Evolutionary conservation across 164 flowering plant genomes (phyloP).

Genomic region (Brasenia schreberi): DNA sequence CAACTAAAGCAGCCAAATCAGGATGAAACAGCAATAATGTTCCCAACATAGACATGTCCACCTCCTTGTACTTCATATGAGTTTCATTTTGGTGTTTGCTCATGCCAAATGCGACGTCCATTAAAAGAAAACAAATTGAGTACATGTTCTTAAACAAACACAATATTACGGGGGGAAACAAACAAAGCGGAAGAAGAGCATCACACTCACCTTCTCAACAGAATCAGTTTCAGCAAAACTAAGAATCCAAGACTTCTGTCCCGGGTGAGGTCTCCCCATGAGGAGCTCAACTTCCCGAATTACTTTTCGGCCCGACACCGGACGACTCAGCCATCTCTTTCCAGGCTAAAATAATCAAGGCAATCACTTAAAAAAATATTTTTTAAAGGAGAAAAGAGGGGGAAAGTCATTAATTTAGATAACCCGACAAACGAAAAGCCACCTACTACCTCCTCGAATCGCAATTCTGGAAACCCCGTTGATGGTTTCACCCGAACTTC

Average conservation of each 20-base stretch:
- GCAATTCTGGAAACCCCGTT: conserved; percentile 75
- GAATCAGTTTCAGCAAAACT: conserved; percentile 46
- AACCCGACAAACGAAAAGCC: no score
- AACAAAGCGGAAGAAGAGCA: no score
- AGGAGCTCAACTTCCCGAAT: conserved; percentile 66
- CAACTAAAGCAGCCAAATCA: no score
- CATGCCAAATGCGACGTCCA: no score
- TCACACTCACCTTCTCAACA: conserved; percentile 43
- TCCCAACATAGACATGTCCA: no score
- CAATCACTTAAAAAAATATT: no score
- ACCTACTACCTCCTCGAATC: conserved; percentile 47
- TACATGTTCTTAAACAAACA: no score
- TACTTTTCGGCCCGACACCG: conserved; percentile 38
- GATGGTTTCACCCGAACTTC: conserved; percentile 61
- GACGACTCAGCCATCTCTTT: conserved; percentile 70
- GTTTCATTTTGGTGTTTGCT: no score
- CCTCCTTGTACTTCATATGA: no score
- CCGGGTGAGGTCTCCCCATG: conserved; percentile 72
- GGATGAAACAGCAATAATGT: no score
- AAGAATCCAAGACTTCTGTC: conserved; percentile 72
- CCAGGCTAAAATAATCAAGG: conserved; percentile 44
- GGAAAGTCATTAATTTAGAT: neutral
- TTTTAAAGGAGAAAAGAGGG: neutral
- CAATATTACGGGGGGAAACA: no score
- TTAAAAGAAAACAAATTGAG: no score